Evolutionary conservation across 352 stramenopile species (phyloP).

Genomic region (Pythium aristosporum): DNA sequence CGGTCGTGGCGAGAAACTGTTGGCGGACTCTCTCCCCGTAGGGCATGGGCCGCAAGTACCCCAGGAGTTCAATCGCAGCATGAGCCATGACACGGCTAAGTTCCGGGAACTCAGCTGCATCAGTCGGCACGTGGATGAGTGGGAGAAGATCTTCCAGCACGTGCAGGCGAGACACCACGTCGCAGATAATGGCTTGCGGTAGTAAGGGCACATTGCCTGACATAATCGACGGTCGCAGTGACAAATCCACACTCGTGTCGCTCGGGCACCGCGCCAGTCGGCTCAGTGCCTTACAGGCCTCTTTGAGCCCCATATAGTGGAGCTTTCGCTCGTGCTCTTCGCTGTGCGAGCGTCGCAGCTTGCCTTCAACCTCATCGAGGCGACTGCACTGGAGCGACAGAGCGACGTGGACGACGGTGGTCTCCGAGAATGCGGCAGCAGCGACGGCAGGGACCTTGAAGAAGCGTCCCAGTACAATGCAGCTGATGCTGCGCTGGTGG

Average conservation of each 20-base stretch:
- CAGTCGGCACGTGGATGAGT: slow-evolving; percentile 45
- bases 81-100: slow-evolving; percentile 41
- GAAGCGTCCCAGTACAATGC: slow-evolving; percentile 59
- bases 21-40: slow-evolving; percentile 46
- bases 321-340: slow-evolving; percentile 37
- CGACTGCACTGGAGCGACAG: slow-evolving; percentile 72
- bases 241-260: slow-evolving; percentile 27
- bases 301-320: slow-evolving; percentile 48
- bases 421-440: slow-evolving; percentile 50
- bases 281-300: slow-evolving; percentile 61
- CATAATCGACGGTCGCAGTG: slow-evolving; percentile 44
- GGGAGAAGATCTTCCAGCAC: slow-evolving; percentile 67
- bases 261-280: slow-evolving; percentile 48
- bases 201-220: slow-evolving; percentile 47
- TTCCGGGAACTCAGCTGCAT: slow-evolving; percentile 45
- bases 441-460: slow-evolving; percentile 39
- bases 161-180: slow-evolving; percentile 61
- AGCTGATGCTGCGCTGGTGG: slow-evolving; percentile 69
- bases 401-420: slow-evolving; percentile 62
- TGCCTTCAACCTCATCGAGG: slow-evolving; percentile 58
- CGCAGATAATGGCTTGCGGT: slow-evolving; percentile 61
- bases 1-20: slow-evolving; percentile 32
- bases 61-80: slow-evolving; percentile 56
- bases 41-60: slow-evolving; percentile 61
- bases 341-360: slow-evolving; percentile 23